phyloP scores from a whole-genome alignment of 352 stramenopile species.

The Phytopythium sindhum region DNA sequence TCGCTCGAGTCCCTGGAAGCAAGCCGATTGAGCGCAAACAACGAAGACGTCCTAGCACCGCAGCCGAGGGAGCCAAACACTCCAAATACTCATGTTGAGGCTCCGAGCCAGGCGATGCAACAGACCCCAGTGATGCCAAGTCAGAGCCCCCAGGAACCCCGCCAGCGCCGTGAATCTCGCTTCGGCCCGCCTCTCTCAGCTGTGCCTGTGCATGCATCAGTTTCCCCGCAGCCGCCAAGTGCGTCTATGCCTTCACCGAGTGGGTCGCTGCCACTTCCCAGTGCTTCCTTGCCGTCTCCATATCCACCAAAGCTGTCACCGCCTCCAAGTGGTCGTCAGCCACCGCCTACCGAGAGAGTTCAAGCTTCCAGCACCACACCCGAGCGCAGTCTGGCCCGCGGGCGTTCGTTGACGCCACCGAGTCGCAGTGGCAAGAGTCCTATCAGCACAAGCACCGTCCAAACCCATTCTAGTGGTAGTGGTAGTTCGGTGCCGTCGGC shows the following conservation, averaged over 20 bases:
- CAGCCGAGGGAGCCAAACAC: not conserved
- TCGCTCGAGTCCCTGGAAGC: not conserved
- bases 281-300: not conserved
- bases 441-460: not conserved
- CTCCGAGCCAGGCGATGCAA: not conserved
- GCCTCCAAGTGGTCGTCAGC: not conserved
- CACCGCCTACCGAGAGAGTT: not conserved
- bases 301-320: not conserved
- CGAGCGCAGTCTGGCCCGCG: not conserved
- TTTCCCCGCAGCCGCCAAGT: not conserved
- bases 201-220: not conserved
- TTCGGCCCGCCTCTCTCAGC: not conserved
- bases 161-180: not conserved
- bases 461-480: slow-evolving; percentile 2
- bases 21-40: not conserved
- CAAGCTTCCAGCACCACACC: not conserved
- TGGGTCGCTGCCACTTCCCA: not conserved
- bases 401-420: not conserved
- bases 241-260: not conserved
- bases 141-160: not conserved
- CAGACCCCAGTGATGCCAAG: not conserved
- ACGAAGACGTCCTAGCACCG: not conserved
- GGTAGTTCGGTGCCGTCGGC: not conserved
- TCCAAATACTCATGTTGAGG: not conserved
- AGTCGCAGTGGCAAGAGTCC: not conserved